Conservation (phyloP, 768 basidiomycete species). For the Tulasnella sp. region DNA sequence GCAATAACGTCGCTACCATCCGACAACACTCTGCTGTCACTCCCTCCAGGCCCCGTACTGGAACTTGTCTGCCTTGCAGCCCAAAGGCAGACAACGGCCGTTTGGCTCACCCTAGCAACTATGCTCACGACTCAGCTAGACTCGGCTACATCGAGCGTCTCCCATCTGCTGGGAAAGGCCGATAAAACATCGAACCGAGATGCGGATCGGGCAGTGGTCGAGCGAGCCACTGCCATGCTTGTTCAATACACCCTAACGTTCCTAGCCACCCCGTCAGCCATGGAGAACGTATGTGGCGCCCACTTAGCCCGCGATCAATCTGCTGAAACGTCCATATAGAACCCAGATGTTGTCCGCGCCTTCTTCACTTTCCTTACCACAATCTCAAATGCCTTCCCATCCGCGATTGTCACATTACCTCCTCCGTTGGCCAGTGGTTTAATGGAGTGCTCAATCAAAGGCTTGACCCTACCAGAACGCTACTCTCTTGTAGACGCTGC, state of each 20-base stretch:
- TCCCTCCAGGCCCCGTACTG: conserved; percentile 73
- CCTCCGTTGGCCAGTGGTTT: conserved; percentile 52
- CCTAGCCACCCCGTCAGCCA: conserved; percentile 46
- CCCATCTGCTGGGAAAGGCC: conserved; percentile 33
- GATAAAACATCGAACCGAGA: conserved; percentile 13
- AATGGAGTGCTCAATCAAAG: conserved; percentile 54
- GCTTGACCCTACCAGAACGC: conserved; percentile 65
- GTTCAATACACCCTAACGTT: conserved; percentile 44
- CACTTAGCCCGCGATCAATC: background rate
- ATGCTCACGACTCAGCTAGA: conserved; percentile 76
- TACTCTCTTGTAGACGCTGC: conserved; percentile 76
- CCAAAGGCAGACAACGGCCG: conserved; percentile 58
- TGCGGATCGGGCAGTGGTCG: conserved; percentile 30
- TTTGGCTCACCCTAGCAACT: conserved; percentile 75
- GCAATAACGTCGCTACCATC: conserved; percentile 72
- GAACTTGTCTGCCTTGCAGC: conserved; percentile 63
- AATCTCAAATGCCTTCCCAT: conserved; percentile 51
- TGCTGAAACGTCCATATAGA: conserved; percentile 33
- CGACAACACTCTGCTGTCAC: conserved; percentile 66
- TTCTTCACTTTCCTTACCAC: conserved; percentile 78
- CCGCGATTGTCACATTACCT: conserved; percentile 50
- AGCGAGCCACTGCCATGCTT: conserved; percentile 42
- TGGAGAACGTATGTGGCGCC: conserved; percentile 49
- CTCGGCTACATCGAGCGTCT: conserved; percentile 44
- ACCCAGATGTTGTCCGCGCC: conserved; percentile 83